phyloP scores from a whole-genome alignment of 257 asterid genomes.

The Haberlea rhodopensis region DNA sequence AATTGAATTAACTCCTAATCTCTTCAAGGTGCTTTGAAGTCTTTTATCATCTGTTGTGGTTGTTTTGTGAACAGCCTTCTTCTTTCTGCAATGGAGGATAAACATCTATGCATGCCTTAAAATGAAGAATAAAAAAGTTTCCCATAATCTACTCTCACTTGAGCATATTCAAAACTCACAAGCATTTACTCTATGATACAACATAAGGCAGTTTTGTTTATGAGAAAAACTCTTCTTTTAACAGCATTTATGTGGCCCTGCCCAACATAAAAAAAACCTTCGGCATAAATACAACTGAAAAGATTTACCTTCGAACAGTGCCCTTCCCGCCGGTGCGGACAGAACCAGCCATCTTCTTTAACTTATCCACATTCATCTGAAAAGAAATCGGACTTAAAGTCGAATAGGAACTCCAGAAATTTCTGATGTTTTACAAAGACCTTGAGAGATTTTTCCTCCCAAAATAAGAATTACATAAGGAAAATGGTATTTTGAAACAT shows the following conservation, averaged over 20 bases:
- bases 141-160: background rate
- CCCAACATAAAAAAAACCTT: background rate
- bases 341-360: constrained; percentile 69
- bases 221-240: background rate
- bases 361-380: constrained; percentile 77
- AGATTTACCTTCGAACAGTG: constrained; percentile 56
- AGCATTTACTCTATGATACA: background rate
- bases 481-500: background rate
- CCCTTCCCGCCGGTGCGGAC: constrained; percentile 86
- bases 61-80: constrained; percentile 77
- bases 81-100: constrained; percentile 43
- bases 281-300: background rate
- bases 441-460: background rate
- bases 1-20: constrained; percentile 69
- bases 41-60: constrained; percentile 72
- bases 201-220: background rate
- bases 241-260: background rate
- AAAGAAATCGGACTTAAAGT: constrained; percentile 16
- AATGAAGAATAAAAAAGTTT: background rate
- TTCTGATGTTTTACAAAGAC: background rate
- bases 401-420: background rate
- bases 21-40: constrained; percentile 71
- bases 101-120: background rate
- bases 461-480: background rate
- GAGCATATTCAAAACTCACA: background rate